Evolutionary conservation across 805 yeast genomes (phyloP), one percentile per base, ranked within the genome.

Genomic region (Ogataea neopini): DNA sequence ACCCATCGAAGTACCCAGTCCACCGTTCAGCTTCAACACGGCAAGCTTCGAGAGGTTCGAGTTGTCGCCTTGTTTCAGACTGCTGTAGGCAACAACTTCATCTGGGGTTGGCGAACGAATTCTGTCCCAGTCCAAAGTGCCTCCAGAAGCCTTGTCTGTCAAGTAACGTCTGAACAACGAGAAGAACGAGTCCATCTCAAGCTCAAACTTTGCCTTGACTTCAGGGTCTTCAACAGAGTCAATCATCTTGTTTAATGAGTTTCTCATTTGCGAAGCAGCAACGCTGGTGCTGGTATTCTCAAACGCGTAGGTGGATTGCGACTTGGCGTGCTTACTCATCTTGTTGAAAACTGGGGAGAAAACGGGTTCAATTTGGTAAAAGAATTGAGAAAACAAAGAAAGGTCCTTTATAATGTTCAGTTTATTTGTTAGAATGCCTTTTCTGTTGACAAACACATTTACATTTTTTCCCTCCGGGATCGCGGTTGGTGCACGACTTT

Each of bases 1-100:
- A 49, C 99, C 99, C 99, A 94, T 94, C 8, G 98, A 92, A 17
- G 99, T 94, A 66, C 99, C 99, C 59, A 94, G 78, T 36, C 99
- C 99, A 76, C 99, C 99, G 67, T 94, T 94, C 68, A 94, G 80
- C 74, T 94, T 94, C 70, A 94, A 78, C 35, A 94, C 99, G 7
- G 97, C 98, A 67, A 94, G 79, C 70, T 91, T 91, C 58, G 82
- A 71, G 62, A 94, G 76, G 67, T 81, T 76, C 51, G 71, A 69
- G 40, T 58, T 56, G 17, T 48, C 42, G 37, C 67, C 68, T 40
- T 72, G 74, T 4, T 63, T 63, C 54, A 90, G 76, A 32, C 75
- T 63, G 33, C 70, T 62, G 74, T 88, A 94, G 58, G 83, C 83
- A 48, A 90, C 91, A 53, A 94, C 99, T 73, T 94, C 97, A 59